These are phyloP conservation scores for Pseudozyma flocculosa DNA, from an alignment of 1,284 basidiomycete species.

Conservation along the genomic window DNA sequence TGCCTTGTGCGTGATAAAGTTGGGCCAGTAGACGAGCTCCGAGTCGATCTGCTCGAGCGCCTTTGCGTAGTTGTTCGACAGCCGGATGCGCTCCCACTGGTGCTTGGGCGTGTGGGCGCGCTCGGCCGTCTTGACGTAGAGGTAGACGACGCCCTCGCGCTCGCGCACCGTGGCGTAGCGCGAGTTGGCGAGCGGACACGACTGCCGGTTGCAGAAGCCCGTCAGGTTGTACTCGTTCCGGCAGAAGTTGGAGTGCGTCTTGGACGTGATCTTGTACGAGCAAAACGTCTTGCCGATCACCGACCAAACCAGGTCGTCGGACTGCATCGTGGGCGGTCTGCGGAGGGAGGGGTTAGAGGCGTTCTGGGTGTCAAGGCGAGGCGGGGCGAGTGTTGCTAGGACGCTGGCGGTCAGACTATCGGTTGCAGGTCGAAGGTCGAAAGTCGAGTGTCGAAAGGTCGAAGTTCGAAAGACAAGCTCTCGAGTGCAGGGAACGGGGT, in stretches of 20 bases:
- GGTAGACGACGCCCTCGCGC: slow-evolving; percentile 85
- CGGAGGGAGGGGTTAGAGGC: no score
- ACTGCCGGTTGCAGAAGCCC: slow-evolving; percentile 92
- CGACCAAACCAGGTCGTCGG: slow-evolving; percentile 57
- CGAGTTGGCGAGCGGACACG: slow-evolving; percentile 95
- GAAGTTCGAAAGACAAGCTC: no score
- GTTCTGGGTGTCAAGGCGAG: no score
- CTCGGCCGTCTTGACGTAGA: slow-evolving; percentile 98
- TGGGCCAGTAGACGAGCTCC: slow-evolving; percentile 95
- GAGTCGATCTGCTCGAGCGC: slow-evolving; percentile 79
- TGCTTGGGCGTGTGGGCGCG: slow-evolving; percentile 90
- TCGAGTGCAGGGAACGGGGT: no score
- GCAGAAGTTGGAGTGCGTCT: slow-evolving; percentile 74
- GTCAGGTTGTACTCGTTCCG: slow-evolving; percentile 98
- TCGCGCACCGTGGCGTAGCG: slow-evolving; percentile 96
- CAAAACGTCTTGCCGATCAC: slow-evolving; percentile 55
- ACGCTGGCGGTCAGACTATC: no score
- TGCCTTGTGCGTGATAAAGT: slow-evolving; percentile 96
- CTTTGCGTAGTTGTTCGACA: slow-evolving; percentile 91
- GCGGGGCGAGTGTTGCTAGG: no score
- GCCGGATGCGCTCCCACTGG: slow-evolving; percentile 94
- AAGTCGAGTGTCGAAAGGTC: no score
- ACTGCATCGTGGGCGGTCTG: slow-evolving; percentile 50
- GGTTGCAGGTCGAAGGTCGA: no score
- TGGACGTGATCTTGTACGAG: slow-evolving; percentile 57